Conservation (phyloP, 768 basidiomycete species). For the Pholiota molesta region DNA sequence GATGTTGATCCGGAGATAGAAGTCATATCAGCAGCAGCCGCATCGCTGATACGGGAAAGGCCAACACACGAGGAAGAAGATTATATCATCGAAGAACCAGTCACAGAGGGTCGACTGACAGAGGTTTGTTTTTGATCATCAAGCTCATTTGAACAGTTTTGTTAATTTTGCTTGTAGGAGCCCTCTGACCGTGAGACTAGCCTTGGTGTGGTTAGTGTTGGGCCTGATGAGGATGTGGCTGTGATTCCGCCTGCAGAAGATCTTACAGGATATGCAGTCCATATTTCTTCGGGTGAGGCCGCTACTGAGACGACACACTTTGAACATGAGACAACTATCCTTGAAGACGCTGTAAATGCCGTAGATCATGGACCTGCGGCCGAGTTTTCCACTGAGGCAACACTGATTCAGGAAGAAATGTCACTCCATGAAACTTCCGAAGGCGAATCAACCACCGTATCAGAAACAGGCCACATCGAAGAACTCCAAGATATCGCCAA, state of each 20-base stretch:
- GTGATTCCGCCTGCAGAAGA: not conserved
- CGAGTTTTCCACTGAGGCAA: not conserved
- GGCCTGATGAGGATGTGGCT: conserved; percentile 9
- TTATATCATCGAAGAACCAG: conserved; percentile 36
- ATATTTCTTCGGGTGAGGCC: not conserved
- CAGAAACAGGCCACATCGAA: not conserved
- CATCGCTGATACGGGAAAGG: not conserved
- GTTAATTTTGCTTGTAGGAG: conserved; percentile 17
- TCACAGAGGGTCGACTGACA: conserved; percentile 31
- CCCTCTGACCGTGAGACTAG: conserved; percentile 19
- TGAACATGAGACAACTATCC: not conserved
- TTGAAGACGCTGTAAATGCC: no score
- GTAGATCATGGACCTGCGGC: not conserved
- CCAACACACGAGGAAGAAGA: not conserved
- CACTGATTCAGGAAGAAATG: not conserved
- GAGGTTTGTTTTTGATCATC: conserved; percentile 29
- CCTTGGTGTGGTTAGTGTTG: conserved; percentile 19
- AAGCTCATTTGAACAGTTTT: not conserved
- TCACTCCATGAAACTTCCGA: not conserved
- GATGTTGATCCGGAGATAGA: conserved; percentile 5
- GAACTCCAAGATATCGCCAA: not conserved
- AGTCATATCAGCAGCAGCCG: not conserved
- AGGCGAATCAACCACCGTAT: not conserved
- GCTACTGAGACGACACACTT: not conserved
- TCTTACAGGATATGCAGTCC: not conserved